phyloP scores from a whole-genome alignment of 176 grass and related monocot genomes.

The Themeda triandra region DNA sequence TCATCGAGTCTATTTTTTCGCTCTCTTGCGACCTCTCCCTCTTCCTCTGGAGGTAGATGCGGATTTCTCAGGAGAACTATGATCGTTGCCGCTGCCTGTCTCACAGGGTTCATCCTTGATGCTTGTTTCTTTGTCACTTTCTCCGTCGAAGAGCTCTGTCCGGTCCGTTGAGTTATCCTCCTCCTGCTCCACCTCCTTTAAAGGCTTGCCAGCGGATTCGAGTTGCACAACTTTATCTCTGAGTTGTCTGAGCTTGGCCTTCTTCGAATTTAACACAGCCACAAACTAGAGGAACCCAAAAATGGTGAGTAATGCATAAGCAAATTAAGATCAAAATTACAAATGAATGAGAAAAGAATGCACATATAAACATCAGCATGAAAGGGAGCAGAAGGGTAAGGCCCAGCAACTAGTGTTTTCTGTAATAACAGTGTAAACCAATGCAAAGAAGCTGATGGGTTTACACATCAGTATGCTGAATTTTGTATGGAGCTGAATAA shows the following conservation, averaged over 20 bases:
- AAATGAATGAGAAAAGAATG: neutral
- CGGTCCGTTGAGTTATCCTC: conserved; percentile 61
- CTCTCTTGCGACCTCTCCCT: conserved; percentile 34
- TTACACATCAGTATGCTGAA: neutral
- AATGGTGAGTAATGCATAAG: neutral
- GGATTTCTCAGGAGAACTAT: conserved; percentile 40
- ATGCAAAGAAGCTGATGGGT: neutral
- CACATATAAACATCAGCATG: neutral
- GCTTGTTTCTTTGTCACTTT: conserved; percentile 41
- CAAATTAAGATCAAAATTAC: neutral
- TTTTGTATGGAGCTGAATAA: neutral
- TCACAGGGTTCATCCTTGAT: conserved; percentile 44
- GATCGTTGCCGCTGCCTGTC: conserved; percentile 29
- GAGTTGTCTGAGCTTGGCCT: conserved; percentile 75
- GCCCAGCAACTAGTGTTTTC: neutral
- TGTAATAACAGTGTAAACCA: neutral
- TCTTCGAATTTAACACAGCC: conserved; percentile 83
- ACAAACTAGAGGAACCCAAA: conserved; percentile 60
- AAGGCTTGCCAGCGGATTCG: conserved; percentile 49
- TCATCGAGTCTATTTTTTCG: neutral
- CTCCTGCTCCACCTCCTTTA: conserved; percentile 43
- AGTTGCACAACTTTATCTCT: conserved; percentile 51
- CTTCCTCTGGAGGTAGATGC: conserved; percentile 8
- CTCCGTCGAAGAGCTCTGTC: conserved; percentile 53
- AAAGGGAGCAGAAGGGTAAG: neutral